These are phyloP conservation scores for Fusarium pseudoanthophilum DNA, from an alignment of 2,329 filamentous ascomycete genomes.

Conservation along the genomic window DNA sequence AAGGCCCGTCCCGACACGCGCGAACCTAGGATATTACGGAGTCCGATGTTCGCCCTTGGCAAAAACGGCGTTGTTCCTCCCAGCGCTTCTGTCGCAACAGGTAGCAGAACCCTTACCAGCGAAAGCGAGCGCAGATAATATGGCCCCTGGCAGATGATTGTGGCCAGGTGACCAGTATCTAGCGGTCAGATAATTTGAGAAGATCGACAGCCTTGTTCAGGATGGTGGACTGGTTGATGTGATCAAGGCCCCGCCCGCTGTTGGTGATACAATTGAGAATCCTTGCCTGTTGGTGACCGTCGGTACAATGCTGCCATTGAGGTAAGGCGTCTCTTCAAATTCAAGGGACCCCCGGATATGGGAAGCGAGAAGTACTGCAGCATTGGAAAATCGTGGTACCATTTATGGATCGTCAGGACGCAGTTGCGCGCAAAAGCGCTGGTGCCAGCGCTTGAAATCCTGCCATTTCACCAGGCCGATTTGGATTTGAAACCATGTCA, in stretches of 20 bases:
- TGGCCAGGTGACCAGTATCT: conserved; percentile 25
- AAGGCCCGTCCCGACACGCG: conserved; percentile 36
- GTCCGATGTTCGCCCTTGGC: conserved; percentile 31
- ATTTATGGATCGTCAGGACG: conserved; percentile 27
- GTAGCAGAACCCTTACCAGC: conserved; percentile 16
- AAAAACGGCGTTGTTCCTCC: conserved; percentile 2
- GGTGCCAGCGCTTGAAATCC: conserved; percentile 6
- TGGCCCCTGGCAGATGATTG: conserved; percentile 24
- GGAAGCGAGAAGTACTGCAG: conserved; percentile 24
- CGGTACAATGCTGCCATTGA: conserved; percentile 26
- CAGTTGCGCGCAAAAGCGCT: conserved; percentile 11
- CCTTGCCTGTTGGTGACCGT: conserved; percentile 26
- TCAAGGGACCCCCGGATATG: conserved; percentile 18
- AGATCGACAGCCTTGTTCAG: conserved; percentile 29
- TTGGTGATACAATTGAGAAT: conserved; percentile 35
- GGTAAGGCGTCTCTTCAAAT: conserved; percentile 32
- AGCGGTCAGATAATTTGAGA: conserved; percentile 26
- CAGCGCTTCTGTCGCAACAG: conserved; percentile 16
- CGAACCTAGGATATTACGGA: conserved; percentile 34
- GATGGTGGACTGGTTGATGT: conserved; percentile 31
- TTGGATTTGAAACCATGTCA: conserved; percentile 1
- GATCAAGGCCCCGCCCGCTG: conserved; percentile 37
- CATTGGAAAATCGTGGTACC: conserved; percentile 28
- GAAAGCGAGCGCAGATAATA: conserved; percentile 9
- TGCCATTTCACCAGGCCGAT: conserved; percentile 6